Percentiles rank a stretch among this genome's conserved stretches.
Conservation (phyloP, 192 early-diverging fungal species). For the Entomortierella parvispora region DNA sequence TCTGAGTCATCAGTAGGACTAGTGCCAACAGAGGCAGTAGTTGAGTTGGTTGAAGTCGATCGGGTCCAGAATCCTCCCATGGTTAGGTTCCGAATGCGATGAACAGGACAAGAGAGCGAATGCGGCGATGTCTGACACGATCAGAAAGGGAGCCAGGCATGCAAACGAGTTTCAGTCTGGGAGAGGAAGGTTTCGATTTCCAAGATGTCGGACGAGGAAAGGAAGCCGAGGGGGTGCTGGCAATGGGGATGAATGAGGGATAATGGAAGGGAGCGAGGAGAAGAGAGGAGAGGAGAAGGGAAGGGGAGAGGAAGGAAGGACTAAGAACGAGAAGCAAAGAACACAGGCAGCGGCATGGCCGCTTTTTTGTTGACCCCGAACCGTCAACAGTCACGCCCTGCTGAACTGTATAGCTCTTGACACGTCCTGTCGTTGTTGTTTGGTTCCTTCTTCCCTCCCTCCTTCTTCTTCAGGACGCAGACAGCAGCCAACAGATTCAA, state of each 20-base stretch:
- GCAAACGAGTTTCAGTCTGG: neutral
- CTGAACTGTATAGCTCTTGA: too few species aligned
- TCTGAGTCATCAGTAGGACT: neutral
- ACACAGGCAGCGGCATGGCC: too few species aligned
- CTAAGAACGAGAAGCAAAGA: too few species aligned
- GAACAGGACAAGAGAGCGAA: neutral
- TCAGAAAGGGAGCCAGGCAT: neutral
- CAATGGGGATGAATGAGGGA: too few species aligned
- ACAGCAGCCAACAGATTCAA: too few species aligned
- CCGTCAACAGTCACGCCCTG: too few species aligned
- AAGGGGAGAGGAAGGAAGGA: too few species aligned
- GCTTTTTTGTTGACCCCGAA: too few species aligned
- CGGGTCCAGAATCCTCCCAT: constrained; percentile 43
- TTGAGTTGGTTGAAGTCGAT: constrained; percentile 4
- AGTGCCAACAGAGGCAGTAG: neutral
- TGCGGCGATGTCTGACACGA: neutral
- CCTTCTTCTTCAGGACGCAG: too few species aligned
- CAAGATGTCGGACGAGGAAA: neutral
- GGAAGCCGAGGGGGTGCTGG: too few species aligned
- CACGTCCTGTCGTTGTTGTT: too few species aligned
- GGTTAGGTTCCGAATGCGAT: neutral
- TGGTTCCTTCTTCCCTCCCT: too few species aligned
- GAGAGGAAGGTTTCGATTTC: neutral
- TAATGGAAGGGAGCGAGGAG: neutral
- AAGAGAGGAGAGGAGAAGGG: neutral